Percentiles rank a stretch among this genome's conserved stretches.
These are phyloP conservation scores for Hypoxylon sp. DNA, from an alignment of 2,329 filamentous ascomycete species.

Conservation along the genomic window DNA sequence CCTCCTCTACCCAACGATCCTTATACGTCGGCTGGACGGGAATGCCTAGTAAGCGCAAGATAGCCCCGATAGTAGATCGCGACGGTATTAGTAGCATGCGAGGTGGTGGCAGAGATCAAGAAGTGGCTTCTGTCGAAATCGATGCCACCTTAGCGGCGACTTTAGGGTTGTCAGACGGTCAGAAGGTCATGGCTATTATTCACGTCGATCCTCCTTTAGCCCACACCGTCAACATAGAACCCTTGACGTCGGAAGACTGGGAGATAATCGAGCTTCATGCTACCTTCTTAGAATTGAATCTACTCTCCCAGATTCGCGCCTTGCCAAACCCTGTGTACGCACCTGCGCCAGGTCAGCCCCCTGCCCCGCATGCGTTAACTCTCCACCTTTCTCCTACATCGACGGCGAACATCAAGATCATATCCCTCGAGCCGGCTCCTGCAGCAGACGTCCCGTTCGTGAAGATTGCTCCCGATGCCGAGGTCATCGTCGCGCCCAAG, in stretches of 20 bases:
- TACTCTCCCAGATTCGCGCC: constrained; percentile 91
- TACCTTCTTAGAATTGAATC: constrained; percentile 92
- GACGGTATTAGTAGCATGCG: constrained; percentile 75
- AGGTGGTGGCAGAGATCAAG: constrained; percentile 76
- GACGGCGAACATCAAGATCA: constrained; percentile 89
- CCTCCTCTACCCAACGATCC: constrained; percentile 69
- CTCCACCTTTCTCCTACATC: constrained; percentile 95
- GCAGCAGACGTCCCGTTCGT: constrained; percentile 79
- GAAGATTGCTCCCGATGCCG: constrained; percentile 92
- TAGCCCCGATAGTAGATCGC: constrained; percentile 77
- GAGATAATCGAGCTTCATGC: constrained; percentile 99
- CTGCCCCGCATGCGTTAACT: constrained; percentile 81
- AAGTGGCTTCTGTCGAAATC: constrained; percentile 82
- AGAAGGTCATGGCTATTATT: constrained; percentile 77
- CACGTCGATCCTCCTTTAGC: constrained; percentile 92
- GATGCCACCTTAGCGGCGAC: constrained; percentile 85
- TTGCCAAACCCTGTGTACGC: constrained; percentile 84
- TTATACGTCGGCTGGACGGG: constrained; percentile 96
- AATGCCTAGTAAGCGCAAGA: constrained; percentile 91
- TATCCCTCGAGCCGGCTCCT: constrained; percentile 82
- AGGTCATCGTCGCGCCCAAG: constrained; percentile 97
- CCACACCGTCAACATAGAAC: constrained; percentile 96
- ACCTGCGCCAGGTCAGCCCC: constrained; percentile 61
- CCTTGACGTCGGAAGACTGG: constrained; percentile 95
- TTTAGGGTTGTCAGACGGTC: constrained; percentile 81